phyloP scores from a whole-genome alignment of 768 basidiomycete species.

The Lentinus tigrinus region DNA sequence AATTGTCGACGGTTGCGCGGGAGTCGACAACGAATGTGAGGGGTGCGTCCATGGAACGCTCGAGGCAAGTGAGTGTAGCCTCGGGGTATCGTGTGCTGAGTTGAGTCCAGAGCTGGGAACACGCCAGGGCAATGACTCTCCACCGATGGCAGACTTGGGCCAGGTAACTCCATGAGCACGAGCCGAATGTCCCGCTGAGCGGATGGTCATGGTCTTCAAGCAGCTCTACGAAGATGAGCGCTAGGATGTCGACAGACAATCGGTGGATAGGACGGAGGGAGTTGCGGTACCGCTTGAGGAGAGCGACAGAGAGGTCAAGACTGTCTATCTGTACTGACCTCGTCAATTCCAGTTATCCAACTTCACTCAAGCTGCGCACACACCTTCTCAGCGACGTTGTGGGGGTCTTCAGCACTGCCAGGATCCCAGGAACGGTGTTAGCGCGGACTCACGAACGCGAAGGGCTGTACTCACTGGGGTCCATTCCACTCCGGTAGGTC shows the following conservation, averaged over 20 bases:
- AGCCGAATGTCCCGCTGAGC: conserved; percentile 19
- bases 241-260: conserved; percentile 25
- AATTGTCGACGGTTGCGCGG: conserved; percentile 7
- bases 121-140: conserved; percentile 22
- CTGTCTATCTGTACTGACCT: conserved; percentile 17
- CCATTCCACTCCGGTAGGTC: conserved; percentile 25
- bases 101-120: conserved; percentile 26
- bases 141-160: conserved; percentile 28
- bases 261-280: conserved; percentile 25
- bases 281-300: conserved; percentile 29
- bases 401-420: conserved; percentile 4
- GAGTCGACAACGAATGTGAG: conserved; percentile 23
- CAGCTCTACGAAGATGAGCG: conserved; percentile 23
- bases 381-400: conserved; percentile 15
- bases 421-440: not conserved
- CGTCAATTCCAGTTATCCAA: not conserved
- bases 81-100: conserved; percentile 25
- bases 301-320: conserved; percentile 24
- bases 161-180: conserved; percentile 21
- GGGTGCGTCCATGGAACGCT: conserved; percentile 26
- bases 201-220: conserved; percentile 17
- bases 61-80: conserved; percentile 23
- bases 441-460: not conserved
- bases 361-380: not conserved
- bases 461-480: conserved; percentile 12